Evolutionary conservation across 1,284 basidiomycete species (phyloP).

Genomic region (Ustanciosporium gigantosporum): DNA sequence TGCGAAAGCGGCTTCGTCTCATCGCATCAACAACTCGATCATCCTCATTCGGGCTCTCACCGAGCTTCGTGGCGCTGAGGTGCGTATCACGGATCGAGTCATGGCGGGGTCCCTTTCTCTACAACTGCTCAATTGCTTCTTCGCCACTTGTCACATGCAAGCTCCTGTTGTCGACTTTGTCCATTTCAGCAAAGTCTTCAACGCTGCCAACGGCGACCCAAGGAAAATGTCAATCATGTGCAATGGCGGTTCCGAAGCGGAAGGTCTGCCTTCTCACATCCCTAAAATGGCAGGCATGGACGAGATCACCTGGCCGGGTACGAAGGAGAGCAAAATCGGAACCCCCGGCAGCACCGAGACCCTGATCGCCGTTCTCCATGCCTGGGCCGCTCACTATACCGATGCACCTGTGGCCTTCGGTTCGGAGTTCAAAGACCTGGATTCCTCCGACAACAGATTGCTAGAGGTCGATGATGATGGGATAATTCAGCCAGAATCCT

Average conservation of each 20-base stretch:
- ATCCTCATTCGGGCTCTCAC: constrained; percentile 34
- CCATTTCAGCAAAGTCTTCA: constrained; percentile 51
- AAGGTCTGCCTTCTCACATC: constrained; percentile 27
- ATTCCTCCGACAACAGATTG: constrained; percentile 9
- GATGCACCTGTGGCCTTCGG: constrained; percentile 52
- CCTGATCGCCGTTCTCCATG: constrained; percentile 48
- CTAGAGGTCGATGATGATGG: constrained; percentile 27
- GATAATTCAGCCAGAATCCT: constrained; percentile 1
- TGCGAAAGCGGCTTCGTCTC: constrained; percentile 1
- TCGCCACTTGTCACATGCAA: constrained; percentile 51
- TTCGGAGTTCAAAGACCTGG: constrained; percentile 22
- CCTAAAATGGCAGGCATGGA: constrained; percentile 13
- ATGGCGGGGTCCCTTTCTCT: constrained; percentile 46
- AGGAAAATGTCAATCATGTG: constrained; percentile 54
- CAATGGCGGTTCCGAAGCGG: constrained; percentile 42
- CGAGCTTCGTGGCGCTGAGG: constrained; percentile 29
- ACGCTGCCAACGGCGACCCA: constrained; percentile 47
- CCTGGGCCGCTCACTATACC: constrained; percentile 54
- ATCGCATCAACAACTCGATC: constrained; percentile 29
- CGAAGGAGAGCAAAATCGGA: constrained; percentile 41
- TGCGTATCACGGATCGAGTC: constrained; percentile 38
- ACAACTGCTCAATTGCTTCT: constrained; percentile 53
- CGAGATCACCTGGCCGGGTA: constrained; percentile 25
- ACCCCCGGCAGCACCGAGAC: constrained; percentile 49
- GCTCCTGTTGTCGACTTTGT: constrained; percentile 51